Evolutionary conservation across 345 rosid species (phyloP), one percentile per base, ranked within the genome.

Genomic region (Noccaea bulbosa): DNA sequence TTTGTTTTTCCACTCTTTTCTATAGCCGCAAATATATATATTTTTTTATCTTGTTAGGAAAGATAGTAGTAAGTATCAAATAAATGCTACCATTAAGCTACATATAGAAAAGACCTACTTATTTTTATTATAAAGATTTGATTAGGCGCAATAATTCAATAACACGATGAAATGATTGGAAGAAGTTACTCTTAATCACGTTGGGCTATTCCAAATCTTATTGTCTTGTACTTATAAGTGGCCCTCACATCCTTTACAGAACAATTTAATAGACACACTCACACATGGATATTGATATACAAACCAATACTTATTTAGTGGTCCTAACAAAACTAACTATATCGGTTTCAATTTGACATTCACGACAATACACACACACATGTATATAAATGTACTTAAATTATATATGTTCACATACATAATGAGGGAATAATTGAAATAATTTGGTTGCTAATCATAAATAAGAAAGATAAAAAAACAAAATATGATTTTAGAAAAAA

Each of bases 171-270:
- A 75, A 75, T 75, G 75, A 75, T 69, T 69, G 71, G 75, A 46
- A 41, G 79, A 69, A 32, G 71, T 69, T 76, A 74, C 79, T 69
- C 79, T 69, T 63, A 70, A 62, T 76, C 79, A 76, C 79, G 79
- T 76, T 76, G 60, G 15, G 48, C 68, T 69, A 69, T 48, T 70
- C 67, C 61, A 41, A 76, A 62, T 61, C 62, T 62, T 63, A 69
- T 76, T 76, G 71, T 69, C 75, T 54, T 70, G 59, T 53, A 69
- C 75, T 62, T 70, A 41, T 20, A 62, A 69, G 79, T 76, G 75
- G 71, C 79, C 75, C 70, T 69, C 79, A 76, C 79, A 76, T 76
- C 75, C 75, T 69, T 69, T 33, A 41, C 48, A 63, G 3, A 76
- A 46, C 14, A 62, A 39, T 69, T 62, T 54, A 55, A 54, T 63